Base-by-base conservation (phyloP, 495 filamentous ascomycete species). In the Baudoinia panamericana region DNA sequence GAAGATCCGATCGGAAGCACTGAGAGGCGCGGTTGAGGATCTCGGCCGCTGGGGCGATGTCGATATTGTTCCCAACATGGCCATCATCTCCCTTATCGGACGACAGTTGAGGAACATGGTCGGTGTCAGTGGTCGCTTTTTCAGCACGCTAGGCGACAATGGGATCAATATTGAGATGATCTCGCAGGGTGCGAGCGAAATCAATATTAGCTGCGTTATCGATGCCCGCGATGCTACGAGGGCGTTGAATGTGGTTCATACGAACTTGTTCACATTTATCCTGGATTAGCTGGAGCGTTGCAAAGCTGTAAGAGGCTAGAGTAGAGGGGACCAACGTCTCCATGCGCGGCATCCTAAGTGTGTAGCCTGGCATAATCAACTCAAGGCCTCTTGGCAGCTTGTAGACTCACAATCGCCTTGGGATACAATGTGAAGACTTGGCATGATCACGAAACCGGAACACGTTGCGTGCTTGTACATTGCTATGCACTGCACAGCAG, bases 181-280 rank as follows among this genome's bases (percentile, higher is more conserved):
- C 42, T 88, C 82, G 17, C 87, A 62, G 93, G 90, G 88, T 42
- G 85, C 86, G 30, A 94, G 86, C 54, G 90, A 97, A 67, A 97
- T 97, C 63, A 95, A 94, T 59, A 97, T 97, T 39, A 90, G 83
- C 11, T 96, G 90, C 59, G 90, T 97, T 6, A 92, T 97, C 51
- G 83, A 90, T 52, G 83, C 83, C 52, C 70, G 80, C 52, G 83
- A 93, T 46, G 86, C 87, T 27, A 80, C 84, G 40, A 75, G 88
- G 40, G 90, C 90, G 11, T 76, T 96, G 66, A 95, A 88, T 54
- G 80, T 95, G 50, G 72, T 97, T 36, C 90, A 97, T 57, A 94
- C 88, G 13, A 83, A 78, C 63, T 72, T 97, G 36, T 95, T 97
- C 48, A 62, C 59, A 4, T 63, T 63, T 49, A n/a, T n/a, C n/a